Evolutionary conservation across 2,329 filamentous ascomycete species (phyloP).

Genomic region (Cercospora sesami): DNA sequence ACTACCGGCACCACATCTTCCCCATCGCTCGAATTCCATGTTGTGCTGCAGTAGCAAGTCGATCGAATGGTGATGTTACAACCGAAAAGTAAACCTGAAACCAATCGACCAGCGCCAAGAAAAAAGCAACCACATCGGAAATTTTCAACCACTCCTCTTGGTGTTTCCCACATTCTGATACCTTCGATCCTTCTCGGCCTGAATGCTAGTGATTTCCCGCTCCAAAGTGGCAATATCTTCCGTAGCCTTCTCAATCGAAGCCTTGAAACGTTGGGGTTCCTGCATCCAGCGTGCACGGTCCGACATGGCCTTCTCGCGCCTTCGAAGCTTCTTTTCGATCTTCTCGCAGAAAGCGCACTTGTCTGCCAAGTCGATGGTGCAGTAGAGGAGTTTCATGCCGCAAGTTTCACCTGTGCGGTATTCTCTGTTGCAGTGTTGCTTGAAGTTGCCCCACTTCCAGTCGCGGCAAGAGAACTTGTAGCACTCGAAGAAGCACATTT

Average conservation of each 20-base stretch:
- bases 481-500: slow-evolving; percentile 96
- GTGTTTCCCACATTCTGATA: slow-evolving; percentile 32
- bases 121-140: background rate
- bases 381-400: slow-evolving; percentile 86
- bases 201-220: slow-evolving; percentile 66
- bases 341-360: slow-evolving; percentile 86
- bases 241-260: slow-evolving; percentile 65
- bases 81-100: slow-evolving; percentile 5
- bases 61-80: slow-evolving; percentile 1
- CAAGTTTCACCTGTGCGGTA: slow-evolving; percentile 96
- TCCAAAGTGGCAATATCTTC: slow-evolving; percentile 72
- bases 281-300: slow-evolving; percentile 75
- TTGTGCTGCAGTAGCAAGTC: background rate
- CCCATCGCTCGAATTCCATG: background rate
- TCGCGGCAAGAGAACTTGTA: slow-evolving; percentile 81
- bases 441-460: slow-evolving; percentile 94
- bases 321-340: slow-evolving; percentile 79
- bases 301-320: slow-evolving; percentile 69
- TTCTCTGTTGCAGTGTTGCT: slow-evolving; percentile 88
- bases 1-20: too few relatives aligned
- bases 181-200: slow-evolving; percentile 32
- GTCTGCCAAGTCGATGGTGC: slow-evolving; percentile 62
- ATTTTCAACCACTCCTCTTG: slow-evolving; percentile 21
- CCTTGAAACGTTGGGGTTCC: slow-evolving; percentile 63
- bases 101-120: background rate